phyloP scores from a whole-genome alignment of 2,329 filamentous ascomycete species.

The Leptodontidium sp. region DNA sequence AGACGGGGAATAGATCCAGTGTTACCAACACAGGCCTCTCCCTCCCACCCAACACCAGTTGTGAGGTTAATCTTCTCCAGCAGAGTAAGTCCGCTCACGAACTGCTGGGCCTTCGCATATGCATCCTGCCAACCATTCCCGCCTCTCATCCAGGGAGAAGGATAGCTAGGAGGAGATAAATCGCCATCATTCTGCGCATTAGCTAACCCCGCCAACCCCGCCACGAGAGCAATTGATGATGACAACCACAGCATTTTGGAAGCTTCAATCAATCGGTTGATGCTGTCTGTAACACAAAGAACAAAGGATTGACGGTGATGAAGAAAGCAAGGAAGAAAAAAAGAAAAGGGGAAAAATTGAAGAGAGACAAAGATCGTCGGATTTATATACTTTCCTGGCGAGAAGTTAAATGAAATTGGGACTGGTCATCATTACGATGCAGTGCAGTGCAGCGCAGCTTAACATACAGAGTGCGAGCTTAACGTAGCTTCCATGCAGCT shows the following conservation, averaged over 20 bases:
- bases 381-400: constrained; percentile 21
- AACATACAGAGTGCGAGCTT: neutral
- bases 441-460: neutral
- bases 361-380: constrained; percentile 3
- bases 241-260: constrained; percentile 37
- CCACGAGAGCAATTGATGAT: constrained; percentile 31
- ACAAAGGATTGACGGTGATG: neutral
- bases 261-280: neutral
- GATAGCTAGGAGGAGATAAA: constrained; percentile 45
- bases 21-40: constrained; percentile 46
- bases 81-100: constrained; percentile 79
- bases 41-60: constrained; percentile 69
- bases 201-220: constrained; percentile 32
- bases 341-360: neutral
- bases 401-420: constrained; percentile 11
- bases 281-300: too few species aligned
- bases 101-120: constrained; percentile 71
- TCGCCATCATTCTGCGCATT: constrained; percentile 40
- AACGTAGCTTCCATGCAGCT: constrained; percentile 16
- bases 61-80: constrained; percentile 94
- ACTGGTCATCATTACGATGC: neutral
- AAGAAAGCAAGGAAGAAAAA: neutral
- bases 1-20: constrained; percentile 46
- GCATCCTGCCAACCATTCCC: constrained; percentile 67
- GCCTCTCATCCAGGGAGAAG: constrained; percentile 47